phyloP scores from a whole-genome alignment of 163 green algal species.

The Scenedesmus sp. region DNA sequence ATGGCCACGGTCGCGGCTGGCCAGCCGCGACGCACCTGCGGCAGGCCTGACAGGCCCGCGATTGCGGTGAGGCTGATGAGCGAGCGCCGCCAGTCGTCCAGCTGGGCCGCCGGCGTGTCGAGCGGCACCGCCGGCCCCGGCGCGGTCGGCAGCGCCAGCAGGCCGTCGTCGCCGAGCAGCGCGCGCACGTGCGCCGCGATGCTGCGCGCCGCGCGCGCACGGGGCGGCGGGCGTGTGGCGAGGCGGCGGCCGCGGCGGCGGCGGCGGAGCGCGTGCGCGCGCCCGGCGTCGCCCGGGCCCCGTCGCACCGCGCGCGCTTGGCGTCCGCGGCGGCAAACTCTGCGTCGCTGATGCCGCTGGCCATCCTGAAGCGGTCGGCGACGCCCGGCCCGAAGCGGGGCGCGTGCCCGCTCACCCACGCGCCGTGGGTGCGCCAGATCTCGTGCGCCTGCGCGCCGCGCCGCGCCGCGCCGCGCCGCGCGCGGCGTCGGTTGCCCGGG shows the following conservation, averaged over 20 bases:
- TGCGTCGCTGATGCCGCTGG: constrained; percentile 63
- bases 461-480: no score
- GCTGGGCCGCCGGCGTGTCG: constrained; percentile 54
- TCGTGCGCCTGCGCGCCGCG: constrained; percentile 81
- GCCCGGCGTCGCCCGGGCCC: not conserved
- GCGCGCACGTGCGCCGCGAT: constrained; percentile 62
- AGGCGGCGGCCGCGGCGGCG: not conserved
- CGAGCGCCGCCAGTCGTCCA: constrained; percentile 71
- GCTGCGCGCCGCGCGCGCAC: not conserved
- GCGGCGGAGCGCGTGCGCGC: no score
- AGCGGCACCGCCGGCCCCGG: constrained; percentile 70
- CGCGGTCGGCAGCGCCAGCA: constrained; percentile 80
- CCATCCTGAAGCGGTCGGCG: constrained; percentile 79
- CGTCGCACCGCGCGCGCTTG: constrained; percentile 22
- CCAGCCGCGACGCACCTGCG: constrained; percentile 88
- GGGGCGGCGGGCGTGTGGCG: not conserved
- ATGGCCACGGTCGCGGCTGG: no score
- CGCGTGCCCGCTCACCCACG: constrained; percentile 64
- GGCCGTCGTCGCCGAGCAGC: constrained; percentile 66
- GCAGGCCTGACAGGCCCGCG: constrained; percentile 80
- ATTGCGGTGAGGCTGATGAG: constrained; percentile 84
- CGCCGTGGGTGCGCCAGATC: constrained; percentile 74
- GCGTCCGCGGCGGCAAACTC: constrained; percentile 43
- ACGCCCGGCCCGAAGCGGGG: constrained; percentile 78
- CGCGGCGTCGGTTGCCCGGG: no score